Base-by-base conservation (phyloP, 768 basidiomycete genomes). In the Hypholoma sublateritium region DNA sequence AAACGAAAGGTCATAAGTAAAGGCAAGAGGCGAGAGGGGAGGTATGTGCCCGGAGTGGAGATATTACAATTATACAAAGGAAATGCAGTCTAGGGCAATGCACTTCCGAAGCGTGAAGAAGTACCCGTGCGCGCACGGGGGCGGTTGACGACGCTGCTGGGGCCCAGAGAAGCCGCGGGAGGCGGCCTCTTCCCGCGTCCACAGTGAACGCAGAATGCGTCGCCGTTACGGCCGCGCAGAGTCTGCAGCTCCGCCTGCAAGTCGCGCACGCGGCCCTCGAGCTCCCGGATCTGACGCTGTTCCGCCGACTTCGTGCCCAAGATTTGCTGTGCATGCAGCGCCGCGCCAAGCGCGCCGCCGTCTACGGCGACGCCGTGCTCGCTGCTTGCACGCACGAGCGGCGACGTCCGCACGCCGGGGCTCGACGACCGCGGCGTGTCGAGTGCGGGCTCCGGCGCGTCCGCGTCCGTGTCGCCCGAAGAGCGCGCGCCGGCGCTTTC, bases 251-350 rank as follows among this genome's bases (percentile, higher is more conserved):
- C 88, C 17, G 80, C 76, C 60, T 88, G 86, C 56, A 93, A 73
- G 66, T 87, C 86, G 47, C 81, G 81, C 44, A 93, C 80, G 66
- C 89, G 87, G 12, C 82, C 80, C 65, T 89, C 89, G 50, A 93
- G 72, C 65, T 91, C 90, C 85, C 81, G 84, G 50, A 91, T 80
- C 57, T 88, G 85, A 56, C 77, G 80, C 64, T 89, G 87, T 86
- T 87, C 91, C 19, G 80, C 81, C 60, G 80, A 78, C 53, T 86
- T 84, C 22, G 84, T 71, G 8, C 75, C 73, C 36, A 72, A 64
- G 36, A 91, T 73, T 67, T 89, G 84, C 32, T 88, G 83, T 64
- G 85, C 88, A 35, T 89, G 69, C 17, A 77, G 46, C 11, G 46
- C 14, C 22, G 25, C 14, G 46, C 16, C 19, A 17, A 17, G 43